Base-by-base conservation (phyloP, 1,284 basidiomycete species). In the Psilocybe mexicana region DNA sequence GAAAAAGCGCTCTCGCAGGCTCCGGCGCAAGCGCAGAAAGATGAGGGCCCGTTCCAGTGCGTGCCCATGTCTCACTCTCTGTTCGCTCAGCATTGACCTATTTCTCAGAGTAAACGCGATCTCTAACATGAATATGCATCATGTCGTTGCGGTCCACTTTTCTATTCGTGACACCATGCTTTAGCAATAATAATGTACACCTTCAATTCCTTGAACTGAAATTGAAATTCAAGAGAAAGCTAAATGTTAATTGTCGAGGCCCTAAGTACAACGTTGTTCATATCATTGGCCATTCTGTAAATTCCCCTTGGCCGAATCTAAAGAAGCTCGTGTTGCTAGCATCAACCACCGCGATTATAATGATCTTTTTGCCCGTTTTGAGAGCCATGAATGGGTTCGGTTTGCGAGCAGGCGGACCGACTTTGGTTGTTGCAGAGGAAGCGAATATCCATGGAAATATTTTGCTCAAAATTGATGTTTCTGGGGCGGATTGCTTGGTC, bases 301-400 rank as follows among this genome's bases (percentile, higher is more conserved):
- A 98, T 10, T 84, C 88, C 0, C 92, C 89, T 68, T 96, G 84
- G 0, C 92, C 90, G 66, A 98, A 96, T 44, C 93, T 78, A 70
- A 95, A 88, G 78, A 98, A 93, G 58, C 92, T 92, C 26, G 91
- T 91, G 62, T 85, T 94, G 6, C 96, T 94, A 6, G 87, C 83
- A 73, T 98, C 96, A 2, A 96, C 94, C 0, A 87, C 93, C 0
- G 95, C 96, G 30, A 99, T 82, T 26, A 98, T 81, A 49, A 96
- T 79, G 7, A 81, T 89, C 66, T 93, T 90, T 68, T 91, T 92
- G 0, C 96, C 96, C 18, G 87, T 85, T 67, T 96, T 93, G 61
- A 98, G 77, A 2, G 83, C 81, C 61, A 83, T 81, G 67, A 94
- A 93, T 0, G 91, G 88, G 67, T 90, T 86, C 1, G 77, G 76